Evolutionary conservation across 352 stramenopile genomes (phyloP), one percentile per base, ranked within the genome.

Genomic region (Pythium rhizo-oryzae): DNA sequence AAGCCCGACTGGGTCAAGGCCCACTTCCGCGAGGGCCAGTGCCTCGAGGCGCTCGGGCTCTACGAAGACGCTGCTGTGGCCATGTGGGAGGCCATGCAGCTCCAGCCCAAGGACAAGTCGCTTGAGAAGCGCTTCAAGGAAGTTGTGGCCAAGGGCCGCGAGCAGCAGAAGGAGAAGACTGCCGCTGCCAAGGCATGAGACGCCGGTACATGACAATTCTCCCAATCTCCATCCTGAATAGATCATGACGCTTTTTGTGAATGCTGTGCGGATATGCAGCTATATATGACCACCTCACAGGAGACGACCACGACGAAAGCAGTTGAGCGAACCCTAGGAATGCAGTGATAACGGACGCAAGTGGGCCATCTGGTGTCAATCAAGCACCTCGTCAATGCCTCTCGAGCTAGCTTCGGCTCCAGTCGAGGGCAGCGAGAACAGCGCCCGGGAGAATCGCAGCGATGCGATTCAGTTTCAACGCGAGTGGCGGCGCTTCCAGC

Each of bases 91-190:
- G 86, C 86, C 18, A 89, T 94, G 49, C 84, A 92, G 53, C 67
- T 92, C 56, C 81, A 85, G 25, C 86, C 86, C 6, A 81, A 87
- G 37, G 82, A 94, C 69, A 83, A 87, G 62, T 56, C 87, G 30
- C 70, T 94, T 7, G 88, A 94, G 75, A 91, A 89, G 67, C 82
- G 84, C 64, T 94, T 94, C 78, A 78, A 94, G 71, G 82, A 85
- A 24, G 91, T 85, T 62, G 86, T 94, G 16, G 79, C 84, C 46
- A 85, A 86, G 53, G 86, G 84, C 44, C 86, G 86, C 25, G 80
- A 89, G 76, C 50, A 65, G 51, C 69, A 74, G 50, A 55, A 70
- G 60, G 52, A 66, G 21, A 56, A 65, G 59, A 33, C 54, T 21
- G 46, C 23, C 19, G 56, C 50, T 12, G 30, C 66, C 12, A 59